A percentile compares a stretch with the other conserved stretches of the same genome.
These are phyloP conservation scores for Lecanicillium sp. DNA, from an alignment of 2,329 filamentous ascomycete species.

Conservation along the genomic window DNA sequence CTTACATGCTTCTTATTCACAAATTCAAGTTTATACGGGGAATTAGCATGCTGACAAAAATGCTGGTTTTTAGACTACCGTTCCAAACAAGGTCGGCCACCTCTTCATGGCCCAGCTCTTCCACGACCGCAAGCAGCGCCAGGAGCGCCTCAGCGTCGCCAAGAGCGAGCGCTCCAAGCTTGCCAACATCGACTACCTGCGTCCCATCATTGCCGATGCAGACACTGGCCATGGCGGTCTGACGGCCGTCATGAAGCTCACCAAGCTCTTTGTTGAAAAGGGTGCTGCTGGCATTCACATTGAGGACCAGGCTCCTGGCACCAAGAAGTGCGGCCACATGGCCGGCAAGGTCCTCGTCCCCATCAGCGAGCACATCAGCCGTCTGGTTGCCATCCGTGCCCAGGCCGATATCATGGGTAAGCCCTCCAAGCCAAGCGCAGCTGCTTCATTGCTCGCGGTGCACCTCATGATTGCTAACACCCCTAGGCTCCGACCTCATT, in stretches of 20 bases:
- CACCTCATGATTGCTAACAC: slow-evolving; percentile 5
- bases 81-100: slow-evolving; percentile 96
- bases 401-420: slow-evolving; percentile 97
- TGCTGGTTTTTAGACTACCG: slow-evolving; percentile 63
- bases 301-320: slow-evolving; percentile 95
- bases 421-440: slow-evolving; percentile 14
- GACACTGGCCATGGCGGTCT: slow-evolving; percentile 96
- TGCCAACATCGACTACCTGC: slow-evolving; percentile 84
- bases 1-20: slow-evolving; percentile 3
- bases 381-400: slow-evolving; percentile 89
- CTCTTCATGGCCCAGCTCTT: slow-evolving; percentile 98
- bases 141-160: slow-evolving; percentile 78
- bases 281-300: slow-evolving; percentile 97
- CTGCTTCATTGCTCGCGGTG: not conserved
- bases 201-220: slow-evolving; percentile 92
- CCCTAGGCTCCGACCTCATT: slow-evolving; percentile 69
- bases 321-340: slow-evolving; percentile 99
- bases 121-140: slow-evolving; percentile 98
- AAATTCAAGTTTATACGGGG: not conserved
- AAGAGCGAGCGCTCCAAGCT: slow-evolving; percentile 66
- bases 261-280: slow-evolving; percentile 94
- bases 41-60: slow-evolving; percentile 1
- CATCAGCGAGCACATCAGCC: slow-evolving; percentile 96
- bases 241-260: slow-evolving; percentile 99
- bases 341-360: slow-evolving; percentile 96